These are phyloP conservation scores for Pichia eremophila DNA, from an alignment of 805 yeast genomes.

Conservation along the genomic window DNA sequence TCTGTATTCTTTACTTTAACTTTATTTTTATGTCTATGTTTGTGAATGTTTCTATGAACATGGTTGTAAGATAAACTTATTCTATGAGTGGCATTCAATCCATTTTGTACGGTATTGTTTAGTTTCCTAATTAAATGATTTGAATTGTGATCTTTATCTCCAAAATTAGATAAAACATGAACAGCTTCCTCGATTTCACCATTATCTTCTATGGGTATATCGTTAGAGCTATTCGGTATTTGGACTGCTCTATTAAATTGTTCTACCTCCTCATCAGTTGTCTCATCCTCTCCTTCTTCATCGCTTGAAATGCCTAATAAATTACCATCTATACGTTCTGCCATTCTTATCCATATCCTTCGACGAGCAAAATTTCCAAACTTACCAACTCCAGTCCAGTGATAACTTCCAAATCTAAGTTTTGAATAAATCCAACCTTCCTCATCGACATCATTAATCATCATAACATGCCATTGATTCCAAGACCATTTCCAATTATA, in stretches of 20 bases:
- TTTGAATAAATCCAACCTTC: constrained; percentile 47
- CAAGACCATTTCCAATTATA: constrained; percentile 45
- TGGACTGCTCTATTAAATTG: no score
- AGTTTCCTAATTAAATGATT: no score
- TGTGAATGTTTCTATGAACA: no score
- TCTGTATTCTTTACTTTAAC: no score
- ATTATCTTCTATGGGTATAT: no score
- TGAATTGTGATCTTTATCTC: neutral
- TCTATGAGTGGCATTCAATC: no score
- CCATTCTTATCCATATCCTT: constrained; percentile 39
- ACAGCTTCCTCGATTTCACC: neutral
- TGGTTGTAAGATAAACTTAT: no score
- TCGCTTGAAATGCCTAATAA: neutral
- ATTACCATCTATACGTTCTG: constrained; percentile 1
- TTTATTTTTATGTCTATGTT: no score
- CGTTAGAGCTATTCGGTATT: no score
- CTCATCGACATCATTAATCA: constrained; percentile 49
- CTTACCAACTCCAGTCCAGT: constrained; percentile 43
- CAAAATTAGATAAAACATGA: neutral
- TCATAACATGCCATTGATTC: constrained; percentile 45
- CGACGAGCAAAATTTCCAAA: constrained; percentile 43
- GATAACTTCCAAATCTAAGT: constrained; percentile 30
- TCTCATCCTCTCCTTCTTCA: neutral
- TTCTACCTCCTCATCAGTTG: neutral
- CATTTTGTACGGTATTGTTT: no score